A percentile compares a stretch with the other conserved stretches of the same genome.
phyloP scores from a whole-genome alignment of 176 grass and related monocot species.

The Triticum urartu region DNA sequence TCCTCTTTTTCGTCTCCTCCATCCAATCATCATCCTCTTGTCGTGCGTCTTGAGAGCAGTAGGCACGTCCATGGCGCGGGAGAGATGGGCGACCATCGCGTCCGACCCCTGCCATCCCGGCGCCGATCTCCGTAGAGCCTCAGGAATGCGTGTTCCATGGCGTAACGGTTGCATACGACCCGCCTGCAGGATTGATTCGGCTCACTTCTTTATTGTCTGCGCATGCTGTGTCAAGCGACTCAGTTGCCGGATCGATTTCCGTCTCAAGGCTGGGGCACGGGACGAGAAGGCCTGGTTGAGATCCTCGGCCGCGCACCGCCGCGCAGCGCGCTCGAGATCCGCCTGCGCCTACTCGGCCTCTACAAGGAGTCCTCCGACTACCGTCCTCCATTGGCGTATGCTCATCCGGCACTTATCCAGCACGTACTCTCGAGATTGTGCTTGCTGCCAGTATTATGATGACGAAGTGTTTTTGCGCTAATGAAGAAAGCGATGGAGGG shows the following conservation, averaged over 20 bases:
- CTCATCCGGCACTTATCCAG: too few species aligned
- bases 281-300: conserved; percentile 49
- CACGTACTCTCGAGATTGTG: not conserved
- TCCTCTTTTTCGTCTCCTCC: not conserved
- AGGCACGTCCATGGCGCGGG: not conserved
- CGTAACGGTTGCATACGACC: not conserved
- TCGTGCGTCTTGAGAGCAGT: not conserved
- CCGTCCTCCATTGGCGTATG: too few species aligned
- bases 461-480: not conserved
- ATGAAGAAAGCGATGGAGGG: conserved; percentile 49
- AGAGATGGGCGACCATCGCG: conserved; percentile 50
- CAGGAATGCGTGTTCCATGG: conserved; percentile 46
- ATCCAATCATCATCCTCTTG: not conserved
- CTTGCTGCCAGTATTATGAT: too few species aligned
- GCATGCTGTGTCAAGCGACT: not conserved
- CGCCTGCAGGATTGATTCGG: too few species aligned
- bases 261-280: conserved; percentile 58
- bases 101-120: conserved; percentile 35
- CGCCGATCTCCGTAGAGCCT: conserved; percentile 44
- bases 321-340: conserved; percentile 46
- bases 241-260: not conserved
- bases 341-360: conserved; percentile 36
- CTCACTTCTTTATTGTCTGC: too few species aligned
- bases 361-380: conserved; percentile 62
- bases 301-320: conserved; percentile 48